Base-by-base conservation (phyloP, 2,329 filamentous ascomycete species). In the Phyllosticta citribraziliensis region DNA sequence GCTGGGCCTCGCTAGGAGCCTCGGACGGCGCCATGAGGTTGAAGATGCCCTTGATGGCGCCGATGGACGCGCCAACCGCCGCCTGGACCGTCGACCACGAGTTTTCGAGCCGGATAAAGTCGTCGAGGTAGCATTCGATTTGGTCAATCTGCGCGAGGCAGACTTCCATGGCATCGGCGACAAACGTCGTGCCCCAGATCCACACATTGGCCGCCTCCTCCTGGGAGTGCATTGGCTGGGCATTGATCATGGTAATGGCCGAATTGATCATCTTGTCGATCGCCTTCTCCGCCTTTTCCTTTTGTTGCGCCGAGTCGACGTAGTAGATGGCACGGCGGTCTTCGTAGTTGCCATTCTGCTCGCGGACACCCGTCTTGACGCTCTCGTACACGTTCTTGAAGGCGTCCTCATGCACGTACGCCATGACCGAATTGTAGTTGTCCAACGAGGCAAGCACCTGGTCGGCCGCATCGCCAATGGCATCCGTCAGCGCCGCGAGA, bases 191-290 rank as follows among this genome's bases (percentile, higher is more conserved):
- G 9, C 77, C 76, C 1, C 72, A 75, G 35, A 79, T 74, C 73
- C 75, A 78, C 9, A 76, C 73, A 51, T 77, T 76, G 6, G 75
- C 75, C 8, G 76, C 70, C 2, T 70, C 70, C 5, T 79, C 76
- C 60, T 78, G 74, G 35, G 70, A 70, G 19, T 73, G 64, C 9
- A 59, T 59, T 2, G 61, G 61, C 64, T 78, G 75, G n/a, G 71
- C 67, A 58, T 78, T 70, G 63, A 79, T 78, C 20, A 79, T 69
- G 11, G 72, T 70, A 58, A 76, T 71, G 30, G 75, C 75, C 2
- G 75, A 76, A 62, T 74, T 77, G 24, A 72, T 72, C 52, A 76
- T 75, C 65, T 77, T 78, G 67, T 79, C 76, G 47, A 79, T 78
- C 5, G 76, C 75, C 64, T 75, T 73, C 58, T 76, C 76, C 5